Conservation (phyloP, 352 stramenopile genomes). For the Globisporangium barbulae region DNA sequence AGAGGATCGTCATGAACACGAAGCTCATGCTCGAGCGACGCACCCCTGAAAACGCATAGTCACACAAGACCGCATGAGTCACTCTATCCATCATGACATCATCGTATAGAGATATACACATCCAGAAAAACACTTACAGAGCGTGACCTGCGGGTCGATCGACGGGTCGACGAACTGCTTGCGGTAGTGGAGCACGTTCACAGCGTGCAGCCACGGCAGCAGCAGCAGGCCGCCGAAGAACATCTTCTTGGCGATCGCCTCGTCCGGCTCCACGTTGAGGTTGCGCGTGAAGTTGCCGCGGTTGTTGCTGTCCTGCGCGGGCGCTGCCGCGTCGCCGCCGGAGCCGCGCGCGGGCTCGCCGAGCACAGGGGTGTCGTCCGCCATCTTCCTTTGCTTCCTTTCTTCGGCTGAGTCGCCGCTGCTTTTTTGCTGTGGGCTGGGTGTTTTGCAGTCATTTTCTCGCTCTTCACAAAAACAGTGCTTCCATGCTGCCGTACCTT, state of each 20-base stretch:
- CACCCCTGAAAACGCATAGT: slow-evolving; percentile 41
- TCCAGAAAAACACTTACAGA: slow-evolving; percentile 47
- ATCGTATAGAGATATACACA: background rate
- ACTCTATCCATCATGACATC: background rate
- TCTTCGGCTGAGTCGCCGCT: slow-evolving; percentile 7
- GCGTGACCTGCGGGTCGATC: slow-evolving; percentile 62
- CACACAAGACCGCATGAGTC: background rate
- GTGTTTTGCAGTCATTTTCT: background rate
- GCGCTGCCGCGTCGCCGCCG: slow-evolving; percentile 4
- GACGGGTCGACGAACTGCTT: slow-evolving; percentile 72
- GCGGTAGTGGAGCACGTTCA: slow-evolving; percentile 82
- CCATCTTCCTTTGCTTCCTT: slow-evolving; percentile 20
- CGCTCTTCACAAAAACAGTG: background rate
- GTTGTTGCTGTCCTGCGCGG: slow-evolving; percentile 48
- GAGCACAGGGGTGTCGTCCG: slow-evolving; percentile 55
- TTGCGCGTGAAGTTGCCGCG: slow-evolving; percentile 88
- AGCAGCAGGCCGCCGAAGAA: slow-evolving; percentile 73
- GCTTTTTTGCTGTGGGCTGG: background rate
- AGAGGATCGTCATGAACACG: slow-evolving; percentile 64
- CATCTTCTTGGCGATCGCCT: slow-evolving; percentile 76
- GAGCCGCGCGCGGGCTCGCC: slow-evolving; percentile 33
- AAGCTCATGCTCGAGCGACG: slow-evolving; percentile 74
- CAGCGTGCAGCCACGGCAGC: slow-evolving; percentile 79
- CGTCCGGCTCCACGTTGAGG: slow-evolving; percentile 74
- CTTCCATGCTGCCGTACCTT: background rate